Percentiles rank a stretch among this genome's conserved stretches.
phyloP scores from a whole-genome alignment of 306 rosid species.

The Comarum palustre region DNA sequence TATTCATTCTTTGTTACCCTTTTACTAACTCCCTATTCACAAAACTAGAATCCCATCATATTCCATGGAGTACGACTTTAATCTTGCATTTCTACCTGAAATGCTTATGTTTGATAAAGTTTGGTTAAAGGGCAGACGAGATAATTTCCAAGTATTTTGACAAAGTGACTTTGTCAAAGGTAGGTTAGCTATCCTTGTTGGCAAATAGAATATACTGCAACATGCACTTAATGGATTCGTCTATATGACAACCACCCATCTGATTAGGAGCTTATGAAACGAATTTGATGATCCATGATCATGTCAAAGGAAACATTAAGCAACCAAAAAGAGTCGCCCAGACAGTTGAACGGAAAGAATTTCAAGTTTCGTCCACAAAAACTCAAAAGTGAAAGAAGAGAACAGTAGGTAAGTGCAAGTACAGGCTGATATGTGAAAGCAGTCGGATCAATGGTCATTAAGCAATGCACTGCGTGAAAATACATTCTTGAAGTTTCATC shows the following conservation, averaged over 20 bases:
- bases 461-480: conserved; percentile 44
- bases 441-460: conserved; percentile 48
- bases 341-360: neutral
- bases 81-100: neutral
- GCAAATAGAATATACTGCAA: neutral
- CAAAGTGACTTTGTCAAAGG: conserved; percentile 3
- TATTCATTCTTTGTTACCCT: neutral
- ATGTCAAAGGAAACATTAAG: conserved; percentile 5
- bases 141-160: neutral
- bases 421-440: conserved; percentile 8
- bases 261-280: neutral
- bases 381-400: neutral
- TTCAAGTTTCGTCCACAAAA: conserved; percentile 1
- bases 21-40: neutral
- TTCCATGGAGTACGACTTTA: neutral
- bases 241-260: neutral
- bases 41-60: neutral
- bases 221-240: neutral
- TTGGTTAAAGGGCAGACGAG: neutral
- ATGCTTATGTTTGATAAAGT: neutral
- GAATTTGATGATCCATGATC: neutral
- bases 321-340: neutral
- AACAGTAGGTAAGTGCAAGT: neutral
- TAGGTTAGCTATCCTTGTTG: conserved; percentile 10
- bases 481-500: conserved; percentile 44